These are phyloP conservation scores for Pseudomonodictys pantanalensis DNA, from an alignment of 495 filamentous ascomycete genomes.

Conservation along the genomic window DNA sequence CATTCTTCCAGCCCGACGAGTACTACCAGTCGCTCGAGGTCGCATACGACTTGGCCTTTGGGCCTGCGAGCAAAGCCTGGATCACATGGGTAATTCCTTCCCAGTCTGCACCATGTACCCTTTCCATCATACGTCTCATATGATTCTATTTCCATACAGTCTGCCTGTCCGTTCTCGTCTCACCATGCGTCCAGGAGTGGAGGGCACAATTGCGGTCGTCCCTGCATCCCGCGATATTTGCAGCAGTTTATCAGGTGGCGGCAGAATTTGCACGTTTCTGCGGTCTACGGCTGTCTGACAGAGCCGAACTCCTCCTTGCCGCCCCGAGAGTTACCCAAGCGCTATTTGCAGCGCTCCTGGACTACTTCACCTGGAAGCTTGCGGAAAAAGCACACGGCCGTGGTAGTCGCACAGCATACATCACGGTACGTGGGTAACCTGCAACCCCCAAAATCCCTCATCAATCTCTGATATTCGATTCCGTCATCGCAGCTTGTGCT, in stretches of 20 bases:
- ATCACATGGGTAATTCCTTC: constrained; percentile 77
- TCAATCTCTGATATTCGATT: constrained; percentile 24
- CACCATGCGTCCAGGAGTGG: constrained; percentile 73
- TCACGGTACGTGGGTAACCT: constrained; percentile 56
- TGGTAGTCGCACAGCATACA: constrained; percentile 56
- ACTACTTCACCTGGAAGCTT: constrained; percentile 88
- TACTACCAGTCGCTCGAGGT: constrained; percentile 96
- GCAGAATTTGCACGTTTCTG: constrained; percentile 52
- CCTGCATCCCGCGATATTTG: constrained; percentile 84
- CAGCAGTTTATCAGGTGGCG: constrained; percentile 65
- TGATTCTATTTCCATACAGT: background rate
- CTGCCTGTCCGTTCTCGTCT: constrained; percentile 9
- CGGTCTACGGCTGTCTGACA: constrained; percentile 48
- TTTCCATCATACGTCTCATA: background rate
- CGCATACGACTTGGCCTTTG: constrained; percentile 88
- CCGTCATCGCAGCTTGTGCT: constrained; percentile 55
- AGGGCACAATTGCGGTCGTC: constrained; percentile 83
- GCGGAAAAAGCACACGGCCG: constrained; percentile 69
- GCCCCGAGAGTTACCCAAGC: constrained; percentile 76
- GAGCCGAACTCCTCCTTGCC: constrained; percentile 63
- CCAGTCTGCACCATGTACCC: constrained; percentile 2
- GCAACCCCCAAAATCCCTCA: background rate
- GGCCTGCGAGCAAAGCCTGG: constrained; percentile 73
- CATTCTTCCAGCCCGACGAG: constrained; percentile 99
- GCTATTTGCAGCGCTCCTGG: constrained; percentile 70